phyloP scores from a whole-genome alignment of 257 asterid species.

The Solanum microdontum region DNA sequence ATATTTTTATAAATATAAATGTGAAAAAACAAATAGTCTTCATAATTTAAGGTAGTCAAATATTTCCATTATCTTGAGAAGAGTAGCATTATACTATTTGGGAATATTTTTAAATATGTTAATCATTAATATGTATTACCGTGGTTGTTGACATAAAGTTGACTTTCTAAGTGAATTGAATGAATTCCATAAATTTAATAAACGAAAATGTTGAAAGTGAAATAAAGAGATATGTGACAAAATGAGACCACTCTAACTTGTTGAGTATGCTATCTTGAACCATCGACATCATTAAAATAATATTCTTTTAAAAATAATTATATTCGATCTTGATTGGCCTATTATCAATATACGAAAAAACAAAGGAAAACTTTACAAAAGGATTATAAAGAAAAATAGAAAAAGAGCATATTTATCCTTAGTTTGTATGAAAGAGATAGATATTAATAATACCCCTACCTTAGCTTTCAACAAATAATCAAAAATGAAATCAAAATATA shows the following conservation, averaged over 20 bases:
- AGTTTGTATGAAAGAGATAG: neutral
- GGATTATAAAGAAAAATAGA: neutral
- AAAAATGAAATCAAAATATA: rapidly evolving
- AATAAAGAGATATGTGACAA: neutral
- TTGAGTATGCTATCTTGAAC: neutral
- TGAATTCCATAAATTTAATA: neutral
- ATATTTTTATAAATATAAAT: neutral
- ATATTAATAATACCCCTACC: neutral
- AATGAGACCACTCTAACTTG: neutral
- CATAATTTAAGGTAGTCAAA: neutral
- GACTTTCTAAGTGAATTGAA: neutral
- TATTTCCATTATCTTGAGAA: neutral
- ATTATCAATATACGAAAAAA: neutral
- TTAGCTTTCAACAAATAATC: neutral
- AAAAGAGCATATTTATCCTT: neutral
- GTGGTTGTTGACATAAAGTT: too few species aligned
- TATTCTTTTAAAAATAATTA: neutral
- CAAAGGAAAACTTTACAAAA: neutral
- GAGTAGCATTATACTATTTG: neutral
- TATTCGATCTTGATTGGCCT: neutral
- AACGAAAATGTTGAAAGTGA: neutral
- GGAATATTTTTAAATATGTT: neutral
- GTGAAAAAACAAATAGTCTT: neutral
- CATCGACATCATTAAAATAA: neutral
- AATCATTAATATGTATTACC: too few species aligned